Base-by-base conservation (phyloP, 768 basidiomycete genomes). In the Boletales sp. region DNA sequence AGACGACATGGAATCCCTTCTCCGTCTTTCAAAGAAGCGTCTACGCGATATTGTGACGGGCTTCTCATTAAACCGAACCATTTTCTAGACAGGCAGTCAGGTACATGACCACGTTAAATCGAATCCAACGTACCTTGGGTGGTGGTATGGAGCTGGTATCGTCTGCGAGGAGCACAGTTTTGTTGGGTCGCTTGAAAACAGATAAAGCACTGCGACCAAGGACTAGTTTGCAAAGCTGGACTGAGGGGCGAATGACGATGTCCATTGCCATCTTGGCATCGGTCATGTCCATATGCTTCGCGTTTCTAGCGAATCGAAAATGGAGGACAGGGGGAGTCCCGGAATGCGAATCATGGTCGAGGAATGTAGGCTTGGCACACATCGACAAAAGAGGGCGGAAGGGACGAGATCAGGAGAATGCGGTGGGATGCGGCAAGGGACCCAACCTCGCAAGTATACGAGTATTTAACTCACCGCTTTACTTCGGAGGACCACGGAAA, bases 61-160 rank as follows among this genome's bases (percentile, higher is more conserved):
- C 12, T 46, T 56, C 13, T 62, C 60, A 44, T 64, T 25, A 13
- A 67, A 67, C 46, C 67, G 65, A 42, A 67, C 65, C 36, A 41
- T 51, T 39, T 66, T 60, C 50, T 54, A 17, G 13, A 45, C 12
- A 28, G 18, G 1, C 9, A 31, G 41, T 64, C 39, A 59, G 40
- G 4, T 34, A 44, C 14, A 17, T 15, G 28, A 33, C 5, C 13
- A 44, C 43, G 19, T 41, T 2, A 21, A 38, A 39, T 28, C 1
- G 13, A n/a, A 28, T 25, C 9, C 8, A 38, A 49, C 30, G 28
- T 10, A 68, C 65, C 58, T 67, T 65, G 25, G 40, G 44, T 0
- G 57, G 25, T 15, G 34, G 11, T 14, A 49, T 52, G 4, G 55
- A 55, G 5, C 44, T 44, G 30, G 55, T 10, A 39, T 42, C 19